phyloP scores from a whole-genome alignment of 2,329 filamentous ascomycete species.

The Grosmannia clavigera region DNA sequence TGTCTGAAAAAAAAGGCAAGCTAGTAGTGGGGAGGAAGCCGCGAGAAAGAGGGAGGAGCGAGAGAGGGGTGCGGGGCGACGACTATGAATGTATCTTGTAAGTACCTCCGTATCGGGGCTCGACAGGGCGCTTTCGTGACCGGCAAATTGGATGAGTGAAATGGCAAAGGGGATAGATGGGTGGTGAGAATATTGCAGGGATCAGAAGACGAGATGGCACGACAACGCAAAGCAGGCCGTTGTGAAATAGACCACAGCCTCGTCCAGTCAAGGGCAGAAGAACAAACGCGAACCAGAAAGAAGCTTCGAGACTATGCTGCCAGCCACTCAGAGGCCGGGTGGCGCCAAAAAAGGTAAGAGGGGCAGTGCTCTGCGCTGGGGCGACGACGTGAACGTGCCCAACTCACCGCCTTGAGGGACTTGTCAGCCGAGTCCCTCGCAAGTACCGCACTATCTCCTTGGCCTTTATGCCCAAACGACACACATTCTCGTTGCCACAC shows the following conservation, averaged over 20 bases:
- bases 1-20: background rate
- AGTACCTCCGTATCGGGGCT: background rate
- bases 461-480: background rate
- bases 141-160: too few species aligned
- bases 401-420: slow-evolving; percentile 7
- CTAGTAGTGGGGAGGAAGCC: slow-evolving; percentile 1
- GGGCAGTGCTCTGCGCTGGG: background rate
- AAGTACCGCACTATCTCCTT: background rate
- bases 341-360: slow-evolving; percentile 1
- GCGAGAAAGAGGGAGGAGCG: background rate
- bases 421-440: background rate
- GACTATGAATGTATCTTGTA: background rate
- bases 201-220: background rate
- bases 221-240: background rate
- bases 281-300: background rate
- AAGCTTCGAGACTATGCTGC: slow-evolving; percentile 5
- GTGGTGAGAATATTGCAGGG: background rate
- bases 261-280: background rate
- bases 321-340: background rate
- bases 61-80: slow-evolving; percentile 3
- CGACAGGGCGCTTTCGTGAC: background rate
- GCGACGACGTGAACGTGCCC: background rate
- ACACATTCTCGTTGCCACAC: background rate
- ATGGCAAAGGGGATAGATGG: background rate
- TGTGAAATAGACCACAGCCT: background rate